A percentile compares a stretch with the other conserved stretches of the same genome.
Conservation (phyloP, 1,284 basidiomycete species). For the Moesziomyces aphidis region DNA sequence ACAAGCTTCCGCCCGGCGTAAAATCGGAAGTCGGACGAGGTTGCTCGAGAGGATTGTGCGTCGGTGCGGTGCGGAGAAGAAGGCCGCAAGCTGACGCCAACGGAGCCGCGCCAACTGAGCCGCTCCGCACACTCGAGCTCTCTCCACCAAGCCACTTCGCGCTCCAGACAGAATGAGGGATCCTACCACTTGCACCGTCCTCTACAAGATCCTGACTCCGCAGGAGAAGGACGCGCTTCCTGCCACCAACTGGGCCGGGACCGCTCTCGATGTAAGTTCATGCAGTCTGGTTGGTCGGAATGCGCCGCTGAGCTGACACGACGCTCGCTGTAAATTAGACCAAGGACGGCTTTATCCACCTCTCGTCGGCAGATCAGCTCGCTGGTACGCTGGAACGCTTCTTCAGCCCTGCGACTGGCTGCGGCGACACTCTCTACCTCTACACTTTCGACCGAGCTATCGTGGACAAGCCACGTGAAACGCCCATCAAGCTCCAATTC, state of each 20-base stretch:
- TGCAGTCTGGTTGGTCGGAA: background rate
- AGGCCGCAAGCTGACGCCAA: background rate
- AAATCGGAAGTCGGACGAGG: background rate
- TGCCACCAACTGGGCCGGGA: conserved; percentile 46
- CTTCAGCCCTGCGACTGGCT: conserved; percentile 44
- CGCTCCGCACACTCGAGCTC: background rate
- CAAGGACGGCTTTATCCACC: conserved; percentile 61
- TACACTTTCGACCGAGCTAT: conserved; percentile 37
- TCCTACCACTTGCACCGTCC: conserved; percentile 47
- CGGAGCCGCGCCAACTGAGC: background rate
- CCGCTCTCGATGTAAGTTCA: conserved; percentile 55
- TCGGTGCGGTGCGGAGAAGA: background rate
- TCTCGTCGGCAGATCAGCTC: conserved; percentile 56
- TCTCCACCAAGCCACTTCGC: background rate
- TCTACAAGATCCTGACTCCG: conserved; percentile 63
- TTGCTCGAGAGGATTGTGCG: background rate
- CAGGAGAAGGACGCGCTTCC: conserved; percentile 46
- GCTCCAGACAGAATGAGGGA: conserved; percentile 29
- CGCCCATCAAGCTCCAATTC: conserved; percentile 48
- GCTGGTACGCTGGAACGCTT: conserved; percentile 53
- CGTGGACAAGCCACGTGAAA: conserved; percentile 30
- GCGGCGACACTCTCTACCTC: conserved; percentile 45
- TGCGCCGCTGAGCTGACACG: background rate
- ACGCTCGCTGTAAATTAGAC: conserved; percentile 20
- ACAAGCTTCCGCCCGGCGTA: background rate